These are phyloP conservation scores for Vitis vinifera DNA, from an alignment of 164 flowering plant genomes.

Conservation along the genomic window DNA sequence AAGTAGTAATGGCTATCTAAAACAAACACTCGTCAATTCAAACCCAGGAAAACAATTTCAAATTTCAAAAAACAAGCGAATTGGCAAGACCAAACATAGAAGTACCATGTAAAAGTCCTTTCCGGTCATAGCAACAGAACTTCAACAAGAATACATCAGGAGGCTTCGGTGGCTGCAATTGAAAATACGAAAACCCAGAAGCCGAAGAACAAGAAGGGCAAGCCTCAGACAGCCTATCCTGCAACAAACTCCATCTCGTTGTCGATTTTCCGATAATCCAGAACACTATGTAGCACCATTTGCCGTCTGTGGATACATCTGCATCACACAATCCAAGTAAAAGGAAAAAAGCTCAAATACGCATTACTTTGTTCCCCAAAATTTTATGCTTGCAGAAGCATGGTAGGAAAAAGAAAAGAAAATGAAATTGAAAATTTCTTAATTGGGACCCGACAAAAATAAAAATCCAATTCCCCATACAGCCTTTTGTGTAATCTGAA, in stretches of 20 bases:
- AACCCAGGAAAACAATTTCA: neutral
- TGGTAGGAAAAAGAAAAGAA: too few relatives aligned
- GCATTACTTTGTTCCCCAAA: too few relatives aligned
- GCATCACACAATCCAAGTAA: conserved; percentile 17
- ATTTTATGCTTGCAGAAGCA: too few relatives aligned
- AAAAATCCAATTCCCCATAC: too few relatives aligned
- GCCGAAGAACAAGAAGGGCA: conserved; percentile 67
- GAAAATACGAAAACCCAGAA: conserved; percentile 45
- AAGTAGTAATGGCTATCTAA: neutral
- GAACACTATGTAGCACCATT: conserved; percentile 76
- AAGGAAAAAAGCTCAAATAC: neutral
- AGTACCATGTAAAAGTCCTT: conserved; percentile 68
- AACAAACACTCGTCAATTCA: neutral
- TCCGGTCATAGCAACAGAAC: conserved; percentile 53
- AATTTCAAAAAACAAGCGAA: neutral
- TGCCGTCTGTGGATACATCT: conserved; percentile 78
- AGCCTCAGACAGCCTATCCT: conserved; percentile 52
- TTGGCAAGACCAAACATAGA: neutral
- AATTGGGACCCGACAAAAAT: too few relatives aligned
- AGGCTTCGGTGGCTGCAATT: conserved; percentile 44
- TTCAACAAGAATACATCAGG: conserved; percentile 67
- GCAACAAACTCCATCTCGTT: conserved; percentile 62
- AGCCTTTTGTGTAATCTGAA: too few relatives aligned
- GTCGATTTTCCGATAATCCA: conserved; percentile 52
- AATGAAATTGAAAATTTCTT: too few relatives aligned